A percentile compares a stretch with the other conserved stretches of the same genome.
Evolutionary conservation across 2,329 filamentous ascomycete genomes (phyloP).

Genomic region (Chaetothyriales sp.): DNA sequence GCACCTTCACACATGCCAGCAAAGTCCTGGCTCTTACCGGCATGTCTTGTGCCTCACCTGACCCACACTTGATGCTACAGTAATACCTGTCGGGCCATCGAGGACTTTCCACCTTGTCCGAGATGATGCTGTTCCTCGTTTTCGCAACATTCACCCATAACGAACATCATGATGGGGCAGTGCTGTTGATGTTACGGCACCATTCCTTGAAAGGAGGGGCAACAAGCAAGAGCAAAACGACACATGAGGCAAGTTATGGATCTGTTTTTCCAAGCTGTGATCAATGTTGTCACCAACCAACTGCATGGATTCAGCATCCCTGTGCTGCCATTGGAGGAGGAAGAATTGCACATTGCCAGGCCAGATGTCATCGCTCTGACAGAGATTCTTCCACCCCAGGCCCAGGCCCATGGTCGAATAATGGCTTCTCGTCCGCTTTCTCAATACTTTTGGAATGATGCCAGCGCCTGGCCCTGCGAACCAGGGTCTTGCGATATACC

Average conservation of each 20-base stretch:
- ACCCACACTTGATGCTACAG: slow-evolving; percentile 35
- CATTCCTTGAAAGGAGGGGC: slow-evolving; percentile 37
- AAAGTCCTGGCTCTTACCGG: slow-evolving; percentile 38
- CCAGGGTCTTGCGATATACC: too few species aligned
- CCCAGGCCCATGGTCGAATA: too few species aligned
- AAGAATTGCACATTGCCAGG: too few species aligned
- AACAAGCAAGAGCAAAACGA: slow-evolving; percentile 15
- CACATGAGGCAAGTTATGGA: slow-evolving; percentile 33
- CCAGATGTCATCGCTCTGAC: too few species aligned
- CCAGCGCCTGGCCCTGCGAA: too few species aligned
- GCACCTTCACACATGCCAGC: not conserved
- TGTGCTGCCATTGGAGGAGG: not conserved
- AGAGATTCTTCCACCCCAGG: too few species aligned
- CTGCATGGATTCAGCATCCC: not conserved
- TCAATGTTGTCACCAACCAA: not conserved
- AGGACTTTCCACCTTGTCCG: not conserved
- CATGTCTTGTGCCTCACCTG: slow-evolving; percentile 42
- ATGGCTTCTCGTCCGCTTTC: too few species aligned
- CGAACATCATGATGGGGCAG: slow-evolving; percentile 30
- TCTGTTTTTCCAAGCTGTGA: slow-evolving; percentile 33
- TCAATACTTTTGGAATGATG: too few species aligned
- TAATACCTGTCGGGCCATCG: slow-evolving; percentile 12
- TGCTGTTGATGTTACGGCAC: slow-evolving; percentile 45
- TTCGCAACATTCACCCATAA: not conserved
- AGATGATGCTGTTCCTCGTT: not conserved